These are phyloP conservation scores for Phialemoniopsis sp. DNA, from an alignment of 2,329 filamentous ascomycete genomes.

Conservation along the genomic window DNA sequence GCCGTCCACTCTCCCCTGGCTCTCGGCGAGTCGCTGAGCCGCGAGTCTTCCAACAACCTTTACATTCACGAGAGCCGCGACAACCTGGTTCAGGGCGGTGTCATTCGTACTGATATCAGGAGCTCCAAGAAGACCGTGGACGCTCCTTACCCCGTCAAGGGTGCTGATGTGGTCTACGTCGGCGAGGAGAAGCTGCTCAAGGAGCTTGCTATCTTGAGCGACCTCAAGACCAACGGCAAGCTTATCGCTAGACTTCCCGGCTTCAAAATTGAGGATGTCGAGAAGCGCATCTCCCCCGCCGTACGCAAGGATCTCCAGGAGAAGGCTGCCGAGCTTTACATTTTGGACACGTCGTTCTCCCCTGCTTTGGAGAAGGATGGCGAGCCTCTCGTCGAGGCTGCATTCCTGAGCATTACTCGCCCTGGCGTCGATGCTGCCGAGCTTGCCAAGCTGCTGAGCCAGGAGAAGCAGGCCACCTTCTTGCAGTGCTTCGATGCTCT, in stretches of 20 bases:
- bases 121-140: constrained; percentile 80
- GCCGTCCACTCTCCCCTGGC: constrained; percentile 61
- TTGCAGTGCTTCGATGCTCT: constrained; percentile 63
- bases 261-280: constrained; percentile 82
- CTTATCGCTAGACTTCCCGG: constrained; percentile 73
- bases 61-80: constrained; percentile 59
- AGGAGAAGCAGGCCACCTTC: constrained; percentile 47
- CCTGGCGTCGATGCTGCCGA: constrained; percentile 60
- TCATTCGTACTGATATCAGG: constrained; percentile 79
- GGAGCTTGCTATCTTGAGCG: constrained; percentile 69
- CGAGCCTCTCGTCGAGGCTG: constrained; percentile 68
- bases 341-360: constrained; percentile 69
- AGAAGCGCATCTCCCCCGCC: constrained; percentile 73
- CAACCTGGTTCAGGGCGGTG: constrained; percentile 70
- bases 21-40: constrained; percentile 59
- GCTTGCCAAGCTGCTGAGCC: constrained; percentile 59
- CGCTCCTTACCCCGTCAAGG: constrained; percentile 74
- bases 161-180: constrained; percentile 76
- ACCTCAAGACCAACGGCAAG: constrained; percentile 65
- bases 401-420: constrained; percentile 76
- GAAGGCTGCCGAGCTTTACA: constrained; percentile 66
- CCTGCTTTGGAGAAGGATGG: constrained; percentile 64
- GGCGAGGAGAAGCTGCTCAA: constrained; percentile 77
- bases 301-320: constrained; percentile 69
- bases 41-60: constrained; percentile 63